Conservation (phyloP, 2,329 filamentous ascomycete genomes). For the Colletotrichum echinochloae region DNA sequence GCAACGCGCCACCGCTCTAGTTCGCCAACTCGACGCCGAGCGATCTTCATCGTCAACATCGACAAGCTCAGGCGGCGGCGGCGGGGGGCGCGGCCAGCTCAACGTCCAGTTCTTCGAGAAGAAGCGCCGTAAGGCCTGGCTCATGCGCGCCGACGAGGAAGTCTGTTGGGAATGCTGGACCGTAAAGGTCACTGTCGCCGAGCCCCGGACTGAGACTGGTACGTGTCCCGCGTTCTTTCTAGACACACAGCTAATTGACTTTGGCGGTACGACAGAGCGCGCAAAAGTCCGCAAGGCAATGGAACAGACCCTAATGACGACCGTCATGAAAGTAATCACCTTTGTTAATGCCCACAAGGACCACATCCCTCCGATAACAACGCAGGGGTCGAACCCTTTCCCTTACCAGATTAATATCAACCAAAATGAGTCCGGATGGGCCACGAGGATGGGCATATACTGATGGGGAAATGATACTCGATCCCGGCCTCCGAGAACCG, state of each 20-base stretch:
- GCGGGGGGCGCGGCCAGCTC: slow-evolving; percentile 80
- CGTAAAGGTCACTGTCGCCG: slow-evolving; percentile 91
- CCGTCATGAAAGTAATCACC: slow-evolving; percentile 89
- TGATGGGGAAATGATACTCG: slow-evolving; percentile 49
- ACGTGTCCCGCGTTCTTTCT: slow-evolving; percentile 48
- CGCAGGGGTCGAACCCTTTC: slow-evolving; percentile 92
- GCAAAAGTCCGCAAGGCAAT: slow-evolving; percentile 91
- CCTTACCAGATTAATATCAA: slow-evolving; percentile 94
- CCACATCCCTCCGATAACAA: slow-evolving; percentile 97
- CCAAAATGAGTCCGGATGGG: slow-evolving; percentile 83
- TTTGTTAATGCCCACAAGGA: slow-evolving; percentile 91
- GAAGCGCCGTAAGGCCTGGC: slow-evolving; percentile 83
- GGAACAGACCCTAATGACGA: slow-evolving; percentile 88
- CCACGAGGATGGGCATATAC: slow-evolving; percentile 82
- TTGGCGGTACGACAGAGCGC: slow-evolving; percentile 70
- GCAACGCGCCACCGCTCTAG: slow-evolving; percentile 82
- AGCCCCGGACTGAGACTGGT: slow-evolving; percentile 90
- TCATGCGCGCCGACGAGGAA: slow-evolving; percentile 87
- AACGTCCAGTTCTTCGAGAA: slow-evolving; percentile 96
- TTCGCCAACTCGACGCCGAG: slow-evolving; percentile 79
- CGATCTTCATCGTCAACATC: slow-evolving; percentile 50
- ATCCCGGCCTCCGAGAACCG: neutral
- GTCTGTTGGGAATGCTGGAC: slow-evolving; percentile 98
- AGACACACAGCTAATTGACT: neutral
- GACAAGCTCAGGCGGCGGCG: slow-evolving; percentile 45